These are phyloP conservation scores for Lachnellula suecica DNA, from an alignment of 2,329 filamentous ascomycete species.

Conservation along the genomic window DNA sequence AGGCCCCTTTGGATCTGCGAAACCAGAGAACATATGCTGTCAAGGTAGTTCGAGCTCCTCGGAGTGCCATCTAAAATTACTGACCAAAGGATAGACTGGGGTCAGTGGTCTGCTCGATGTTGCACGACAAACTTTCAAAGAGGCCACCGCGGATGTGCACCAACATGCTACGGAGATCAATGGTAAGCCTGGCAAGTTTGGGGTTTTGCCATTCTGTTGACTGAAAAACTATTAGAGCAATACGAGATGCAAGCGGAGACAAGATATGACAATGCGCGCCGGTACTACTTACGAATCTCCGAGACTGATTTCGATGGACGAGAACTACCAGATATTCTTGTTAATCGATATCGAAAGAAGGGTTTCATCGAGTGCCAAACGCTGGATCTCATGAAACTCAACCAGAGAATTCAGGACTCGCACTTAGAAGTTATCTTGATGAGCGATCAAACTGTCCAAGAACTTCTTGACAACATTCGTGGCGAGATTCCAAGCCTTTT, in stretches of 20 bases:
- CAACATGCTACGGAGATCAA: slow-evolving; percentile 68
- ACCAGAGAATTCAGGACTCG: slow-evolving; percentile 72
- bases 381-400: slow-evolving; percentile 78
- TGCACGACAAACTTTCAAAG: slow-evolving; percentile 84
- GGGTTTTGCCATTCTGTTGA: slow-evolving; percentile 2
- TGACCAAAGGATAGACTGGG: slow-evolving; percentile 55
- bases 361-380: slow-evolving; percentile 87
- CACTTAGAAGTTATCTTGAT: slow-evolving; percentile 81
- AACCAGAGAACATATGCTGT: slow-evolving; percentile 92
- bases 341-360: slow-evolving; percentile 74
- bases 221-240: slow-evolving; percentile 21
- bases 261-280: slow-evolving; percentile 73
- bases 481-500: slow-evolving; percentile 73
- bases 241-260: slow-evolving; percentile 63
- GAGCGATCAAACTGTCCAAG: slow-evolving; percentile 74
- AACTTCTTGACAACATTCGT: slow-evolving; percentile 71
- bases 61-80: neutral
- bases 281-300: slow-evolving; percentile 74
- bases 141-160: slow-evolving; percentile 76
- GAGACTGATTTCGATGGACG: slow-evolving; percentile 60
- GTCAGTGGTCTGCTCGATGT: slow-evolving; percentile 87
- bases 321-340: slow-evolving; percentile 65
- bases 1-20: slow-evolving; percentile 76
- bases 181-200: slow-evolving; percentile 42
- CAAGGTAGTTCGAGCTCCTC: slow-evolving; percentile 50